Conservation (phyloP, 371 early-diverging fungal genomes). For the Lichtheimia ramosa region DNA sequence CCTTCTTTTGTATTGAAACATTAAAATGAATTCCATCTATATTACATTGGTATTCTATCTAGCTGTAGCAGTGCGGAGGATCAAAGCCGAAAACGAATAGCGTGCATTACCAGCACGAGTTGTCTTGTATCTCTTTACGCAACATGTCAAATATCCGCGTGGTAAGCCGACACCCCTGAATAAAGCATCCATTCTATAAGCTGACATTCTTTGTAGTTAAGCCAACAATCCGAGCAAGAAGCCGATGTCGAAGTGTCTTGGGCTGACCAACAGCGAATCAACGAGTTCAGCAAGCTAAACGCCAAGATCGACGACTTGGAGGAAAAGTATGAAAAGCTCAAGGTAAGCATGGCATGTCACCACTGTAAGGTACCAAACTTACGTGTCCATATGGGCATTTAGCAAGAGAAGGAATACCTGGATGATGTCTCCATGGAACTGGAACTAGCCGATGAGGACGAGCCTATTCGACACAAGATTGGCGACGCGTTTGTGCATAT, state of each 20-base stretch:
- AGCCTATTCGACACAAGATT: conserved; percentile 79
- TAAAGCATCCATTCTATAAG: background rate
- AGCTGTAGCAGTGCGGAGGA: too few species aligned
- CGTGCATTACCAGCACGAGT: too few species aligned
- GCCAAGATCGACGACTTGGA: conserved; percentile 77
- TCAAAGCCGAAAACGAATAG: too few species aligned
- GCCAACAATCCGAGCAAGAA: conserved; percentile 78
- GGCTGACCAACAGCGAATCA: conserved; percentile 95
- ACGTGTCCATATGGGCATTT: background rate
- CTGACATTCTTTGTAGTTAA: conserved; percentile 20
- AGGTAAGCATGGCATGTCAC: conserved; percentile 49
- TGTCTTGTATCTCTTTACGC: background rate
- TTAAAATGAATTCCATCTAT: too few species aligned
- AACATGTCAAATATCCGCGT: conserved; percentile 20
- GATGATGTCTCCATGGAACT: conserved; percentile 90
- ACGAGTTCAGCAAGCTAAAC: conserved; percentile 88
- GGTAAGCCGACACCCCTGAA: conserved; percentile 6
- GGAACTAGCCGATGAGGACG: conserved; percentile 93
- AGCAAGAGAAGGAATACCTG: conserved; percentile 87
- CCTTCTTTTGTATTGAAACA: too few species aligned
- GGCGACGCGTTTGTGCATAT: conserved; percentile 89
- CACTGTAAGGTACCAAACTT: background rate
- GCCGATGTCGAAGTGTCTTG: conserved; percentile 89
- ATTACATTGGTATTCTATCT: too few species aligned
- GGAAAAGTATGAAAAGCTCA: conserved; percentile 74